Percentiles rank a stretch among this genome's conserved stretches.
Evolutionary conservation across 371 early-diverging fungal genomes (phyloP).

Genomic region (Syncephalis plumigaleata): DNA sequence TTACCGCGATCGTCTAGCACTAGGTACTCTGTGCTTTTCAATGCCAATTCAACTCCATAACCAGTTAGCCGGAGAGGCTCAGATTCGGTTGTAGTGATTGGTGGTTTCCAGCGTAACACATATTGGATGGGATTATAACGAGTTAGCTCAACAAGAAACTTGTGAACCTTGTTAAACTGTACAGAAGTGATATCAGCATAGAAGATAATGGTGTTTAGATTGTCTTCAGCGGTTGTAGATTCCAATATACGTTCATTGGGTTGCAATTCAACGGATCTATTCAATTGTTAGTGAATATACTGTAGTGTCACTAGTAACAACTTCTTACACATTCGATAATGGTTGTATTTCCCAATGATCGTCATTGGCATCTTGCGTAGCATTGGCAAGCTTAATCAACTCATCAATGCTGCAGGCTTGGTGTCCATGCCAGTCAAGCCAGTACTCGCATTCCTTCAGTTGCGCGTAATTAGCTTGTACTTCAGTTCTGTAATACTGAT

Average conservation of each 20-base stretch:
- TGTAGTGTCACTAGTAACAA: neutral
- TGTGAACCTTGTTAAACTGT: constrained; percentile 21
- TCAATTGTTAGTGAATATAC: neutral
- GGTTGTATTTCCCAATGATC: neutral
- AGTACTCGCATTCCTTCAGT: constrained; percentile 26
- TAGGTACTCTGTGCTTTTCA: constrained; percentile 90
- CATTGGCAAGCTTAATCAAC: constrained; percentile 9
- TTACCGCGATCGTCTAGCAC: constrained; percentile 70
- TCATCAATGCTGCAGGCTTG: constrained; percentile 32
- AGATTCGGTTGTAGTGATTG: neutral
- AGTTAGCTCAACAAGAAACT: constrained; percentile 13
- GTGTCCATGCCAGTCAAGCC: constrained; percentile 46
- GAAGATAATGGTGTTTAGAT: constrained; percentile 14
- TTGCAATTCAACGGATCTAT: neutral
- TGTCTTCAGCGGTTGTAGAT: neutral
- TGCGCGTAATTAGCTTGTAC: constrained; percentile 19
- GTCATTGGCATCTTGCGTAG: neutral
- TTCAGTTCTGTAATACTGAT: constrained; percentile 49
- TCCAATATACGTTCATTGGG: neutral
- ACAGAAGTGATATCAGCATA: constrained; percentile 29
- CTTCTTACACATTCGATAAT: neutral
- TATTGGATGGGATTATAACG: constrained; percentile 16
- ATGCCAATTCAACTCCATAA: constrained; percentile 78
- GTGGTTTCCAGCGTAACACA: constrained; percentile 33
- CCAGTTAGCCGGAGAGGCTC: constrained; percentile 44